A percentile compares a stretch with the other conserved stretches of the same genome.
phyloP scores from a whole-genome alignment of 257 asterid species.

The Scutellaria baicalensis region DNA sequence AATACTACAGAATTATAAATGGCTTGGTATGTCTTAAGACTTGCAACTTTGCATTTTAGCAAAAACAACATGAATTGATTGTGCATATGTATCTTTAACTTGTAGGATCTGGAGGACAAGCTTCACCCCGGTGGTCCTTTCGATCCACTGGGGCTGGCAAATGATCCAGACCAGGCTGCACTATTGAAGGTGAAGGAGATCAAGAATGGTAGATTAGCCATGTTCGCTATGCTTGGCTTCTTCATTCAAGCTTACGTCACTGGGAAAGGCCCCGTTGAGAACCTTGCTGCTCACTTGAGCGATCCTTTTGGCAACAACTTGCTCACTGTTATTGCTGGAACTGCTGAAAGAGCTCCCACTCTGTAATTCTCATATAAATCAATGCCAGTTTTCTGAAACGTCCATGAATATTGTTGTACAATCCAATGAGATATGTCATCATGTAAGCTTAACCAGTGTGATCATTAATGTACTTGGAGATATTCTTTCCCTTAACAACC shows the following conservation, averaged over 20 bases:
- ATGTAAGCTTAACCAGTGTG: not conserved
- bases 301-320: constrained; percentile 97
- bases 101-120: constrained; percentile 84
- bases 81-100: not conserved
- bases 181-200: constrained; percentile 91
- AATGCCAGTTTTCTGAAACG: not conserved
- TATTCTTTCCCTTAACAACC: no score
- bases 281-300: constrained; percentile 86
- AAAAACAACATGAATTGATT: not conserved
- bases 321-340: constrained; percentile 81
- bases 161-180: constrained; percentile 95
- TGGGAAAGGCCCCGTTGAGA: constrained; percentile 89
- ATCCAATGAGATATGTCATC: not conserved
- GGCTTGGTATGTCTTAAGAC: constrained; percentile 49
- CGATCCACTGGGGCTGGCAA: constrained; percentile 85
- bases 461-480: not conserved
- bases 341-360: constrained; percentile 77
- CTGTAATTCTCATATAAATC: constrained; percentile 29
- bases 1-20: constrained; percentile 83
- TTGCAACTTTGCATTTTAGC: not conserved
- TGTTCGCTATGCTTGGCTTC: constrained; percentile 94
- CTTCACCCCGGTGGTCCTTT: constrained; percentile 98
- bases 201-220: constrained; percentile 90
- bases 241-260: constrained; percentile 94
- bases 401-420: constrained; percentile 16